Conservation (phyloP, 2,329 filamentous ascomycete genomes). For the Aspergillus niger region DNA sequence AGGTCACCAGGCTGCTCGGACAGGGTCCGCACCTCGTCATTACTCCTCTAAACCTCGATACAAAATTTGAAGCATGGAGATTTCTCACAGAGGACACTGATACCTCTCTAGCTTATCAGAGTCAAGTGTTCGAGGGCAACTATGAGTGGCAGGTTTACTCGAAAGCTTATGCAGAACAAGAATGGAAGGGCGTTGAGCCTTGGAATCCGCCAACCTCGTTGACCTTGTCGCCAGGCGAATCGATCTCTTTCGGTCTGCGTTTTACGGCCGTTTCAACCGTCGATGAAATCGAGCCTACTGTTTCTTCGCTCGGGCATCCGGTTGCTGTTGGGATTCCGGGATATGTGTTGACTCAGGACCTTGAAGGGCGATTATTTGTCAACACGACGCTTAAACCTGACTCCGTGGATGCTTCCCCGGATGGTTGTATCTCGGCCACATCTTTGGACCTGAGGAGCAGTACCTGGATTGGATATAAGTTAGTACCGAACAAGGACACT, state of each 20-base stretch:
- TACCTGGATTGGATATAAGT: slow-evolving; percentile 38
- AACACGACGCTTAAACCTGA: not conserved
- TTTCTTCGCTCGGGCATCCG: slow-evolving; percentile 50
- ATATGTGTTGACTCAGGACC: slow-evolving; percentile 55
- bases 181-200: slow-evolving; percentile 54
- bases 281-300: slow-evolving; percentile 42
- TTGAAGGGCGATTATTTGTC: slow-evolving; percentile 51
- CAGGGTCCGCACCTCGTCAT: slow-evolving; percentile 57
- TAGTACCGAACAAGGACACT: slow-evolving; percentile 41
- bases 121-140: slow-evolving; percentile 61
- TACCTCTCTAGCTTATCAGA: slow-evolving; percentile 48
- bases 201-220: slow-evolving; percentile 59
- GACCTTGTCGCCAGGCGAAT: slow-evolving; percentile 48
- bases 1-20: slow-evolving; percentile 55
- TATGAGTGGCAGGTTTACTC: slow-evolving; percentile 63
- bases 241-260: slow-evolving; percentile 52
- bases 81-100: slow-evolving; percentile 52
- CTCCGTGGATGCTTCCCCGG: not conserved
- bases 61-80: slow-evolving; percentile 58
- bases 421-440: not conserved
- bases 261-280: slow-evolving; percentile 53
- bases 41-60: slow-evolving; percentile 52
- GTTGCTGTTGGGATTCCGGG: slow-evolving; percentile 38
- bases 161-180: slow-evolving; percentile 57
- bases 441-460: not conserved